Base-by-base conservation (phyloP, 257 asterid species). In the Buddleja alternifolia region DNA sequence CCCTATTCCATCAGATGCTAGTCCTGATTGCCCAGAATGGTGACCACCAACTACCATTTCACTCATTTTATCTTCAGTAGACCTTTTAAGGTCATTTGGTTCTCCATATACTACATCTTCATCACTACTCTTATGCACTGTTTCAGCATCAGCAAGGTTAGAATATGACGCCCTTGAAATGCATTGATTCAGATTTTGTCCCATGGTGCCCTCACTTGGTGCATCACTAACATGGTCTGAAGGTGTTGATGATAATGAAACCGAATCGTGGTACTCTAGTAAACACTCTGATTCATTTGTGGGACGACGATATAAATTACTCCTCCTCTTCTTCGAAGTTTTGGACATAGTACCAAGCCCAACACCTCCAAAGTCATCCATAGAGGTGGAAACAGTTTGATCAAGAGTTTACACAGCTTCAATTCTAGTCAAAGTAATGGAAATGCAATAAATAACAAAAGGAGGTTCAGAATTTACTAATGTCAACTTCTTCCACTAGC, bases 161-260 rank as follows among this genome's bases (percentile, higher is more conserved):
- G 70, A 45, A 59, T 70, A 75, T 4, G 84, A 75, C 21, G 80
- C 70, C 68, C 75, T 57, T 6, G 80, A 80, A 68, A 69, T 51
- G 55, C 60, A 48, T 7, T 68, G 72, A 55, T 46, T 67, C 37
- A 32, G 21, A 70, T 50, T 70, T 8, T 44, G 63, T 56, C 74
- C 86, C 53, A 57, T 44, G 71, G 73, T 75, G 52, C 81, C 90
- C 64, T 62, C 85, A 70, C 86, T 84, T 6, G 85, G 88, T 40
- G 80, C 86, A 77, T 78, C 84, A 75, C 82, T 77, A 56, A 63
- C 66, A 59, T 67, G 78, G 53, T 83, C 86, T 12, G 88, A 85
- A 34, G 89, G 95, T 1, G 90, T 83, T 20, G 88, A 81, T 44
- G 89, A 83, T 63, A 84, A 45, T 10, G 96, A 89, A 34, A 88